phyloP scores from a whole-genome alignment of 106 monocot species.

The Acorus gramineus region DNA sequence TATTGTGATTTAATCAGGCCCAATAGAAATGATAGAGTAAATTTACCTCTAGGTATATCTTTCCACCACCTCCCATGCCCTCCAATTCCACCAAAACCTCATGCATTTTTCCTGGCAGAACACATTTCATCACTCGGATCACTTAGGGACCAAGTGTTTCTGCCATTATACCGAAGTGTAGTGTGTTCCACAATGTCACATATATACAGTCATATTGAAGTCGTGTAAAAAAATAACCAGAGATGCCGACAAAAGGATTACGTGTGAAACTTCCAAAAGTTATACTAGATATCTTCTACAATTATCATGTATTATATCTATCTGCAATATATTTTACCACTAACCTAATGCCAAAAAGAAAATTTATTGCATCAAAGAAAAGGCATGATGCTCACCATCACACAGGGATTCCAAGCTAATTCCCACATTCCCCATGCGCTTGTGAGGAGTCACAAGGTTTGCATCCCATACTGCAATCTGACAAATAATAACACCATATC shows the following conservation, averaged over 20 bases:
- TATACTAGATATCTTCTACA: too few species aligned
- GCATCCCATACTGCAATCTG: constrained; percentile 96
- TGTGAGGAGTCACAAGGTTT: constrained; percentile 85
- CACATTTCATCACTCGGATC: constrained; percentile 3
- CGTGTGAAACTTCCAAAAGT: too few species aligned
- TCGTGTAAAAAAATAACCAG: too few species aligned
- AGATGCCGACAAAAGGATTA: too few species aligned
- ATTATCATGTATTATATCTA: too few species aligned
- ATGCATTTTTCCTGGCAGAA: constrained; percentile 57
- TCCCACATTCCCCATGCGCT: constrained; percentile 72
- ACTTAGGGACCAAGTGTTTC: background rate
- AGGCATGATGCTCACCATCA: constrained; percentile 47
- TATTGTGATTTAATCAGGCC: too few species aligned
- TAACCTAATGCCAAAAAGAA: background rate
- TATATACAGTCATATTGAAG: too few species aligned
- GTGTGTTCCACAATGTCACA: too few species aligned
- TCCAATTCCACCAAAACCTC: constrained; percentile 67
- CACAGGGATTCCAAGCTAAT: constrained; percentile 60
- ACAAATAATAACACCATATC: background rate
- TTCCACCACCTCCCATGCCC: constrained; percentile 81
- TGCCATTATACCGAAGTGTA: background rate
- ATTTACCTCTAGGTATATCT: constrained; percentile 69
- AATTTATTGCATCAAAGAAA: background rate
- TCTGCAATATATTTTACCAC: too few species aligned
- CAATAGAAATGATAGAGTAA: constrained; percentile 1